Evolutionary conservation across 768 basidiomycete species (phyloP).

Genomic region (Naganishia vishniacii): DNA sequence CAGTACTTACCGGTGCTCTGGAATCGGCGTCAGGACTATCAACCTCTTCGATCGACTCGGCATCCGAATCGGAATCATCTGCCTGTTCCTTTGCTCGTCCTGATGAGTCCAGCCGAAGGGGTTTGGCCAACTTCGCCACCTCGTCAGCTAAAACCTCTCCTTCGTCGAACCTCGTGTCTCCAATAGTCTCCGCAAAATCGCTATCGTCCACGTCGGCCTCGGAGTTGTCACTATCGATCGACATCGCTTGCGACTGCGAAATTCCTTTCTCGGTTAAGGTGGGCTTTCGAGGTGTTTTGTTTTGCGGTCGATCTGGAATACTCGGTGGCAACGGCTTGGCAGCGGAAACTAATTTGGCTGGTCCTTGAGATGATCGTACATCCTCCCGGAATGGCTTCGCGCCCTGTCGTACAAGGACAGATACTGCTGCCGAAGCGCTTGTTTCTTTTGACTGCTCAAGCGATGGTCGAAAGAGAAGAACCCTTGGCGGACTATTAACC

Average conservation of each 20-base stretch:
- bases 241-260: constrained; percentile 17
- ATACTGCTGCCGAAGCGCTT: no score
- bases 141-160: constrained; percentile 10
- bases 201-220: constrained; percentile 1
- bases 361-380: background rate
- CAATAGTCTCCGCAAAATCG: background rate
- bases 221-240: constrained; percentile 15
- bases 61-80: background rate
- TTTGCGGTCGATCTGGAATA: background rate
- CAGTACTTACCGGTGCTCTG: constrained; percentile 1
- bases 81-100: background rate
- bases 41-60: background rate
- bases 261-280: constrained; percentile 12
- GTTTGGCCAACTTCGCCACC: constrained; percentile 9
- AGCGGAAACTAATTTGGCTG: background rate
- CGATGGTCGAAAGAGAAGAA: background rate
- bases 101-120: background rate
- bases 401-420: no score
- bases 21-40: background rate
- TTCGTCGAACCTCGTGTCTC: constrained; percentile 11
- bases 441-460: background rate
- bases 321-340: background rate
- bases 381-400: no score
- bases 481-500: constrained; percentile 60
- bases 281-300: background rate